Conservation (phyloP, 1,284 basidiomycete species). For the Athelia psychrophila region DNA sequence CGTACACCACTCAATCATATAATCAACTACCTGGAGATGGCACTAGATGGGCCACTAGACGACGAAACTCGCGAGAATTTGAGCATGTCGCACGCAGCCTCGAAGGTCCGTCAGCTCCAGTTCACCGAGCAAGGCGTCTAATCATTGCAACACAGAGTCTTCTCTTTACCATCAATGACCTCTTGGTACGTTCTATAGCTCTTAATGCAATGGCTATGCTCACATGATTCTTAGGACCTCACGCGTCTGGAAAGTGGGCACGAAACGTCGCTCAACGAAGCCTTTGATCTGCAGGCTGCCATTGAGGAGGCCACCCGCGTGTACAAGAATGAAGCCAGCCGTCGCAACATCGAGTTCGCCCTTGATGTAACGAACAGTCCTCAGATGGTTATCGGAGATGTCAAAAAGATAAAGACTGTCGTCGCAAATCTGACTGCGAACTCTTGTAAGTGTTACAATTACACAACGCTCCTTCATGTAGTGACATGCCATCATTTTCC, state of each 20-base stretch:
- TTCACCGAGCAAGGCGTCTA: conserved; percentile 5
- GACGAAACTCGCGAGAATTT: conserved; percentile 80
- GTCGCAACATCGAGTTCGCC: conserved; percentile 65
- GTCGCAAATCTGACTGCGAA: conserved; percentile 86
- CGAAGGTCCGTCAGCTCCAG: conserved; percentile 44
- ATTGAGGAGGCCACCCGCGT: conserved; percentile 70
- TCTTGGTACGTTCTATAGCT: conserved; percentile 46
- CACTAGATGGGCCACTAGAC: conserved; percentile 79
- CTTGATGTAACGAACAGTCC: conserved; percentile 59
- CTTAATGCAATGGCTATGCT: conserved; percentile 15
- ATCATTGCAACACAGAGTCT: conserved; percentile 42
- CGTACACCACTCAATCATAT: conserved; percentile 77
- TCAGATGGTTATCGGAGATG: conserved; percentile 63
- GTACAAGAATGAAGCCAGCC: conserved; percentile 66
- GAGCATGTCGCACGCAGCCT: conserved; percentile 77
- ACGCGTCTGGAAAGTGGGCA: conserved; percentile 81
- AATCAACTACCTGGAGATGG: conserved; percentile 83
- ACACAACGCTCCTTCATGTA: neutral
- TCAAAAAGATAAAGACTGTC: conserved; percentile 76
- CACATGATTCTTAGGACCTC: conserved; percentile 52
- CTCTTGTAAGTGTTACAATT: conserved; percentile 47
- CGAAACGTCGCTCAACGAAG: conserved; percentile 80
- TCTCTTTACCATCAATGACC: conserved; percentile 83
- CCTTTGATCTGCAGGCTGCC: conserved; percentile 70
- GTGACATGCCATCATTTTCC: neutral